Conservation (phyloP, 2,329 filamentous ascomycete species). For the Neophaeococcomyces aloes region DNA sequence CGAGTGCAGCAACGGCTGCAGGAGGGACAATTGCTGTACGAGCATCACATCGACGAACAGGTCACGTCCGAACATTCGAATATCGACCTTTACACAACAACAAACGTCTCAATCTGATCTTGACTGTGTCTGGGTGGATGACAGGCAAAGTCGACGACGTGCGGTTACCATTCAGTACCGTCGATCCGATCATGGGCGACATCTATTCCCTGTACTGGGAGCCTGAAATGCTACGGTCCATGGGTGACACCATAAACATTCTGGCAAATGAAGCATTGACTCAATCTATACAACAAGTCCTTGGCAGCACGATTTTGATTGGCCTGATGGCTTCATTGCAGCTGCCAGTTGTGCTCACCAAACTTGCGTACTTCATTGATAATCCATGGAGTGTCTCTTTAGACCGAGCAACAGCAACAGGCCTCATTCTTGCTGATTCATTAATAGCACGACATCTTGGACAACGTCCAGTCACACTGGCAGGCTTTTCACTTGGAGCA, state of each 20-base stretch:
- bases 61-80: conserved; percentile 90
- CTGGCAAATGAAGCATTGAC: conserved; percentile 95
- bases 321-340: conserved; percentile 87
- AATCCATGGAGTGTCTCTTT: conserved; percentile 98
- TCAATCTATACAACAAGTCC: conserved; percentile 87
- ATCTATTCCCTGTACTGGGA: conserved; percentile 97
- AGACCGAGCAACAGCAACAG: conserved; percentile 76
- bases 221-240: conserved; percentile 92
- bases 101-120: conserved; percentile 88
- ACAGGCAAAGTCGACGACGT: conserved; percentile 96
- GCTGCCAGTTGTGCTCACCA: conserved; percentile 83
- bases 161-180: conserved; percentile 85
- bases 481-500: conserved; percentile 87
- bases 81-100: conserved; percentile 96
- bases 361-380: conserved; percentile 91
- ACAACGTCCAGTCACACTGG: conserved; percentile 79
- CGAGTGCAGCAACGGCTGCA: conserved; percentile 74
- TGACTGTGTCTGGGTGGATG: conserved; percentile 97
- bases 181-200: conserved; percentile 96
- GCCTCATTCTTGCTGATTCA: conserved; percentile 87
- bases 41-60: conserved; percentile 78
- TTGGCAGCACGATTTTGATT: conserved; percentile 80
- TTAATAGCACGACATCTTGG: conserved; percentile 85
- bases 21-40: conserved; percentile 77
- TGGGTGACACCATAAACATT: conserved; percentile 98